Percentiles rank a stretch among this genome's conserved stretches.
Evolutionary conservation across 306 rosid genomes (phyloP).

Genomic region (Parietaria judaica): DNA sequence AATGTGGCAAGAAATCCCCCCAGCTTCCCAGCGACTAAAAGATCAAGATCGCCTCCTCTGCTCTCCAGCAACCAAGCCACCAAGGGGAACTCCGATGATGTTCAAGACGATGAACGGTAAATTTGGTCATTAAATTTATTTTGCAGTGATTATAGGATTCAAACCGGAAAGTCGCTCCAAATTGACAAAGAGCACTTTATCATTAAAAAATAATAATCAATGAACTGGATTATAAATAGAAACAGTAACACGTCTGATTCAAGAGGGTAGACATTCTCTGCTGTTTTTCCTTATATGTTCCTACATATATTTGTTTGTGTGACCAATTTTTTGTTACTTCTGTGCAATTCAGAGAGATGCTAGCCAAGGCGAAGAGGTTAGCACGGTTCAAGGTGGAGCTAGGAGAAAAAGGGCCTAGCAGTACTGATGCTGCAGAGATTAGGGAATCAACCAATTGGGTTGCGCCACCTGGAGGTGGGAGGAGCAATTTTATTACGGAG

Average conservation of each 20-base stretch:
- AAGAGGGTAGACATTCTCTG: neutral
- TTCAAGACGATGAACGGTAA: slow-evolving; percentile 70
- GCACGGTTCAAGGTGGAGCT: slow-evolving; percentile 86
- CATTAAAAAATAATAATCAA: too few relatives aligned
- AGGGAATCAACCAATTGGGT: slow-evolving; percentile 31
- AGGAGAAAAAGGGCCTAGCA: slow-evolving; percentile 38
- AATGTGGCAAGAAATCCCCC: slow-evolving; percentile 22
- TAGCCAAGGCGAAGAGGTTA: slow-evolving; percentile 89
- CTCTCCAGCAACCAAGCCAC: slow-evolving; percentile 37
- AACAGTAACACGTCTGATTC: too few relatives aligned
- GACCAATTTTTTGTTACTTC: slow-evolving; percentile 1
- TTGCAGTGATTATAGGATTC: slow-evolving; percentile 1
- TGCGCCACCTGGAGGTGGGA: slow-evolving; percentile 30
- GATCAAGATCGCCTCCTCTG: slow-evolving; percentile 71
- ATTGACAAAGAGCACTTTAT: too few relatives aligned
- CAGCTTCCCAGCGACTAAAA: slow-evolving; percentile 43
- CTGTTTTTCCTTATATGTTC: neutral
- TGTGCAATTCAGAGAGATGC: slow-evolving; percentile 51
- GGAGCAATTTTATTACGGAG: slow-evolving; percentile 32
- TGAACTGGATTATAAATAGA: too few relatives aligned
- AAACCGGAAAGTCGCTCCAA: too few relatives aligned
- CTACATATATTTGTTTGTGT: slow-evolving; percentile 7
- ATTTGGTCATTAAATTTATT: slow-evolving; percentile 17
- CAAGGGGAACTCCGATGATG: slow-evolving; percentile 35
- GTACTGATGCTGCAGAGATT: slow-evolving; percentile 34